Conservation (phyloP, 2,329 filamentous ascomycete species). For the Trichoderma cornu-damae region DNA sequence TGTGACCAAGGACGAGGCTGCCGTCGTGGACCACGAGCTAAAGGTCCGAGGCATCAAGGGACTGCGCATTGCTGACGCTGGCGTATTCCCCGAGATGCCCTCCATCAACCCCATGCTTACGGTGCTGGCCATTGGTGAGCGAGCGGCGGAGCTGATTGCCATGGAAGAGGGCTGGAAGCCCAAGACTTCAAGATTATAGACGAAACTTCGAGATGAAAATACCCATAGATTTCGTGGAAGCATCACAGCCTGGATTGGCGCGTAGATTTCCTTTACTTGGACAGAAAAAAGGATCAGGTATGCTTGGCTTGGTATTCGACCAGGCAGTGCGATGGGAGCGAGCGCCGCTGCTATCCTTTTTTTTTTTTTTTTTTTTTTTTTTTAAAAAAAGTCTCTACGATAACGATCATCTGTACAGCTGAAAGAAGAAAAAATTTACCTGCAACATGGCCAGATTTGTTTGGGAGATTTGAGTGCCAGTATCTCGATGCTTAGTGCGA, state of each 20-base stretch:
- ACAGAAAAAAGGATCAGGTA: not conserved
- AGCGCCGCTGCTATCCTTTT: not conserved
- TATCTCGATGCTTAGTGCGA: no score
- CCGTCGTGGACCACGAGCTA: conserved; percentile 74
- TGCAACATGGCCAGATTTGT: not conserved
- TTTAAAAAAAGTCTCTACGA: not conserved
- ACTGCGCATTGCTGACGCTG: conserved; percentile 77
- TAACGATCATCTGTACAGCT: not conserved
- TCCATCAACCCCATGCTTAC: conserved; percentile 90
- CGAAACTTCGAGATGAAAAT: no score
- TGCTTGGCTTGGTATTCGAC: not conserved
- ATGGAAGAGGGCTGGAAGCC: conserved; percentile 56
- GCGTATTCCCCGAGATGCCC: conserved; percentile 82
- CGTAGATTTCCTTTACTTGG: not conserved
- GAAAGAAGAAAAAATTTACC: not conserved
- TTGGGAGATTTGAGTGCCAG: no score
- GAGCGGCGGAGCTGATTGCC: conserved; percentile 72
- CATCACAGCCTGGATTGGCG: not conserved
- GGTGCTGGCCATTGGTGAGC: conserved; percentile 76
- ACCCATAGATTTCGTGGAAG: not conserved
- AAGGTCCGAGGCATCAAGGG: conserved; percentile 67
- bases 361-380: no score
- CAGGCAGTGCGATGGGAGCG: not conserved
- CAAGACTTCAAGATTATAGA: conserved; percentile 31
- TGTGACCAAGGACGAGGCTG: conserved; percentile 58